These are phyloP conservation scores for Botrytis tulipae DNA, from an alignment of 2,329 filamentous ascomycete genomes.

Conservation along the genomic window DNA sequence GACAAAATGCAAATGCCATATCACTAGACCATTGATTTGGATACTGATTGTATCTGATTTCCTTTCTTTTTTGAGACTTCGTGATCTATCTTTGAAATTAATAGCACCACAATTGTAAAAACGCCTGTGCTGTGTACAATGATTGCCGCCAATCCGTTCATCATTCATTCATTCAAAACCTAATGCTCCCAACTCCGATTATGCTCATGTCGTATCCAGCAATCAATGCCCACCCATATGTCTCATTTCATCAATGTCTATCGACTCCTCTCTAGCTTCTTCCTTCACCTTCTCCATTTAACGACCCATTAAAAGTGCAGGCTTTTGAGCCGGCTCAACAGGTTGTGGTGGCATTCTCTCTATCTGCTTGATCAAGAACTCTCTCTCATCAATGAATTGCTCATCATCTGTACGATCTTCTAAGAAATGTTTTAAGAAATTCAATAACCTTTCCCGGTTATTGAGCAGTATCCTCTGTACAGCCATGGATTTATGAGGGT, in stretches of 20 bases:
- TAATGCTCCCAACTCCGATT: slow-evolving; percentile 22
- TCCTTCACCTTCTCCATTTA: slow-evolving; percentile 20
- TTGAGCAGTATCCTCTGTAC: slow-evolving; percentile 95
- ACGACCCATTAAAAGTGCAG: slow-evolving; percentile 36
- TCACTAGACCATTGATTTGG: not conserved
- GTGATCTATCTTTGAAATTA: slow-evolving; percentile 3
- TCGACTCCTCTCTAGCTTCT: slow-evolving; percentile 16
- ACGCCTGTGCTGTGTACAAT: slow-evolving; percentile 19
- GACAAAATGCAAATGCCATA: not conserved
- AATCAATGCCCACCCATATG: slow-evolving; percentile 18
- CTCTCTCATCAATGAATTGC: slow-evolving; percentile 97
- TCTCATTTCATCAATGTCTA: slow-evolving; percentile 19
- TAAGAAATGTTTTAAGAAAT: slow-evolving; percentile 86
- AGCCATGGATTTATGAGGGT: slow-evolving; percentile 94
- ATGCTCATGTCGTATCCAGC: slow-evolving; percentile 21
- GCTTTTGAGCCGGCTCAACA: slow-evolving; percentile 44
- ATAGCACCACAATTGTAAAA: slow-evolving; percentile 5
- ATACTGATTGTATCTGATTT: not conserved
- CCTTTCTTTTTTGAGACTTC: not conserved
- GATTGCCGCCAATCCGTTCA: slow-evolving; percentile 5
- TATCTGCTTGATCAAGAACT: slow-evolving; percentile 95
- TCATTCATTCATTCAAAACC: slow-evolving; percentile 18
- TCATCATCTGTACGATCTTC: slow-evolving; percentile 96
- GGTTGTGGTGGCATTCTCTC: slow-evolving; percentile 62
- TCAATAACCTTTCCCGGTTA: slow-evolving; percentile 87